Evolutionary conservation across 108 stramenopile genomes (phyloP).

Genomic region (Mayamaea pseudoterrestris): DNA sequence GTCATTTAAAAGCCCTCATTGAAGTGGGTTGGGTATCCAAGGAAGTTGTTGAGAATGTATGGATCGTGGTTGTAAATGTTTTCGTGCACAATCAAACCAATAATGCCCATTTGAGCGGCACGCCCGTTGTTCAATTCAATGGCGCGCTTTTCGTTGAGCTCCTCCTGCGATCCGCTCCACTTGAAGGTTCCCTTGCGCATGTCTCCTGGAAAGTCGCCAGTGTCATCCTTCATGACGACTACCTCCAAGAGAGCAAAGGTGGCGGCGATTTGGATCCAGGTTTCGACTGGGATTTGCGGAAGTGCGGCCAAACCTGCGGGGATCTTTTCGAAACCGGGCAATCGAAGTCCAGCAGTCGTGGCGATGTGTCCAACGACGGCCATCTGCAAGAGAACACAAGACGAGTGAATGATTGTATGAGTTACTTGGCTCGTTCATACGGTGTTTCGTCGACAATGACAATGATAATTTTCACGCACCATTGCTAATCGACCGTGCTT

Average conservation of each 20-base stretch:
- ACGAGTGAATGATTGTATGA: neutral
- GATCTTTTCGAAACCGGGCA: conserved; percentile 34
- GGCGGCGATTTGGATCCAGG: conserved; percentile 42
- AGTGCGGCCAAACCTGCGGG: conserved; percentile 49
- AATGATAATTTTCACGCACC: too few relatives aligned
- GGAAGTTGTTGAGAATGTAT: conserved; percentile 30
- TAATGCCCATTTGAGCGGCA: conserved; percentile 84
- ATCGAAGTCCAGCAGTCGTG: conserved; percentile 49
- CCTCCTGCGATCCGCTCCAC: conserved; percentile 51
- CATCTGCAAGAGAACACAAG: conserved; percentile 4
- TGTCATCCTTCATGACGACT: conserved; percentile 51
- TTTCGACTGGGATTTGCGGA: conserved; percentile 34
- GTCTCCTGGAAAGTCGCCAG: conserved; percentile 68
- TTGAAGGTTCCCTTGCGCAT: conserved; percentile 70
- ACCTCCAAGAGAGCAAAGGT: conserved; percentile 61
- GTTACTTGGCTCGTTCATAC: neutral
- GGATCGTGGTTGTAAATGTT: conserved; percentile 41
- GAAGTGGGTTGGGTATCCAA: conserved; percentile 36
- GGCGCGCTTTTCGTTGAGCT: conserved; percentile 56
- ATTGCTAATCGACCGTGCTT: conserved; percentile 59
- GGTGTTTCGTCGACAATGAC: neutral
- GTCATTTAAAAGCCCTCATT: conserved; percentile 7
- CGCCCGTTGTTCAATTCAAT: conserved; percentile 91
- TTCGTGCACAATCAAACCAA: conserved; percentile 85
- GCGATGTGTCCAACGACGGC: conserved; percentile 79